Evolutionary conservation across 2,329 filamentous ascomycete genomes (phyloP).

Genomic region (Penicillium sp.): DNA sequence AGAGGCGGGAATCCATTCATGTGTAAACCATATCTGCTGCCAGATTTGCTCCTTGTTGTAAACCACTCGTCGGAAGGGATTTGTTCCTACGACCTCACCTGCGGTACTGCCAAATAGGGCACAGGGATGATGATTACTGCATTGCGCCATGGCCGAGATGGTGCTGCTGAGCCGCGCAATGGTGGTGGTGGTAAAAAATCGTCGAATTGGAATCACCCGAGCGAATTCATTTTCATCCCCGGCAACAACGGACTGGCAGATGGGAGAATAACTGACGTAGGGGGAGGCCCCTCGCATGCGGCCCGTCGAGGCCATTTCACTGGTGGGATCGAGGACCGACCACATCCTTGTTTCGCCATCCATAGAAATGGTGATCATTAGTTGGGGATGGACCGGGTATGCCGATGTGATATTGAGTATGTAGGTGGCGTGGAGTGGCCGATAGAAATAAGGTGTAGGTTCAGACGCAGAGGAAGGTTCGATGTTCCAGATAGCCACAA

Average conservation of each 20-base stretch:
- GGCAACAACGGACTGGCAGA: conserved; percentile 53
- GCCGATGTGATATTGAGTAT: conserved; percentile 45
- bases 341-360: conserved; percentile 56
- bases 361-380: conserved; percentile 53
- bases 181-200: conserved; percentile 52
- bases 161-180: conserved; percentile 47
- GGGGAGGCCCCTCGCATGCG: conserved; percentile 52
- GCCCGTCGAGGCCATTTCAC: conserved; percentile 45
- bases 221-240: conserved; percentile 56
- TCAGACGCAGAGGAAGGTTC: conserved; percentile 18
- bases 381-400: conserved; percentile 54
- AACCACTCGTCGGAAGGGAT: conserved; percentile 52
- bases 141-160: conserved; percentile 34
- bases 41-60: conserved; percentile 52
- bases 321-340: conserved; percentile 50
- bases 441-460: conserved; percentile 37
- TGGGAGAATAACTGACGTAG: conserved; percentile 55
- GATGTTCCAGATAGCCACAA: conserved; percentile 54
- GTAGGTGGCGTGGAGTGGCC: conserved; percentile 38
- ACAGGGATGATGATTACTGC: conserved; percentile 51
- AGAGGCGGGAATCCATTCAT: conserved; percentile 51
- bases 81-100: conserved; percentile 52
- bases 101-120: conserved; percentile 53
- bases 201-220: conserved; percentile 49
- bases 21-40: conserved; percentile 57